Base-by-base conservation (phyloP, 441 rosid genomes). In the Mallotus japonicus region DNA sequence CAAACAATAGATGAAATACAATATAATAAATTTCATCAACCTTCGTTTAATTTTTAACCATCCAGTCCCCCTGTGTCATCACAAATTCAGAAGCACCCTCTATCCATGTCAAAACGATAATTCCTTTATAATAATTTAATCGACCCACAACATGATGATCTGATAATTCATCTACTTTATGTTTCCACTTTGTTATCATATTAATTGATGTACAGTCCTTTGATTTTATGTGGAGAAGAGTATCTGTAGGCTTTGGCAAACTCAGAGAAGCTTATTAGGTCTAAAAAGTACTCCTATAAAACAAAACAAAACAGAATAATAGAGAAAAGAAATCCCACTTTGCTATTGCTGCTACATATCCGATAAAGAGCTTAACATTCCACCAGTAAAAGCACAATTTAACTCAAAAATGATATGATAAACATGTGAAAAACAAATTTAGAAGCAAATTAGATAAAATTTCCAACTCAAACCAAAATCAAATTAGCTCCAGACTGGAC, bases 401-500 rank as follows among this genome's bases (percentile, higher is more conserved):
- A 50, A 62, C 20, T 34, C 42, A 12, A 22, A 42, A 42, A 40
- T 62, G 20, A 54, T 8, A 1, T 17, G 8, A n/a, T 54, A n/a
- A 59, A 28, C 40, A 65, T 42, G 9, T 64, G 53, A 20, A 64
- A 19, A 19, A 10, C 50, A 64, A 2, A 61, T 3, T n/a, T 13
- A 24, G 42, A 59, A 59, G 61, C 50, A 72, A 51, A 14, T 13
- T 19, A 40, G 34, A 40, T 19, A 10, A 58, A 61, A 71, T 28
- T 66, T 46, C 17, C 22, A 73, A 8, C 37, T 32, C 11, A 51
- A 51, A n/a, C 56, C 11, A 50, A 20, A 62, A 16, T 28, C 20
- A 49, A 70, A 65, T 75, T 10, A 70, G 55, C 44, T 57, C 72
- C 72, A 46, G 71, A 58, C 20, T 57, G 76, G 37, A 73, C 56